A percentile compares a stretch with the other conserved stretches of the same genome.
phyloP scores from a whole-genome alignment of 192 early-diverging fungal genomes.

The Allomyces macrogynus region DNA sequence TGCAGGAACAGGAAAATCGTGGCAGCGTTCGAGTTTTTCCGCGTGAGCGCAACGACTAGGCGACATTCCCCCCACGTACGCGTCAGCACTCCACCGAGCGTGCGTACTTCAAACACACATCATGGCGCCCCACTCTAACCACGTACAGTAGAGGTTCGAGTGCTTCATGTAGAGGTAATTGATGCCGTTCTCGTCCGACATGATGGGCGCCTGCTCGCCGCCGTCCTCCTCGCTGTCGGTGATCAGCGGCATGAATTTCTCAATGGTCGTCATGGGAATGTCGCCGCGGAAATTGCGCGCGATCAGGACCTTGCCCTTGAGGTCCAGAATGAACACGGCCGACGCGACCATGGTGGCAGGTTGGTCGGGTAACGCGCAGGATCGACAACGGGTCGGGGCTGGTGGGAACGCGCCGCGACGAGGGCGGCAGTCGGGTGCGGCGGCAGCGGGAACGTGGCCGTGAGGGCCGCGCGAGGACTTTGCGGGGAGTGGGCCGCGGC shows the following conservation, averaged over 20 bases:
- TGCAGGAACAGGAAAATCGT: slow-evolving; percentile 89
- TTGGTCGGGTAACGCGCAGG: too few relatives aligned
- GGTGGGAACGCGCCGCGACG: too few relatives aligned
- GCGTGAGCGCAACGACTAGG: slow-evolving; percentile 76
- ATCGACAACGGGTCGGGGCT: too few relatives aligned
- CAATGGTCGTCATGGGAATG: slow-evolving; percentile 85
- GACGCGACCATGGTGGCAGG: slow-evolving; percentile 22
- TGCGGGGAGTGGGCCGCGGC: too few relatives aligned
- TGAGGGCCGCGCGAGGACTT: too few relatives aligned
- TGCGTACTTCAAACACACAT: not conserved
- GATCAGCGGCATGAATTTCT: slow-evolving; percentile 94
- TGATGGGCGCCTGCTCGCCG: slow-evolving; percentile 53
- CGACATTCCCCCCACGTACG: too few relatives aligned
- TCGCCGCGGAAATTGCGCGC: slow-evolving; percentile 95
- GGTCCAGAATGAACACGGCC: slow-evolving; percentile 80
- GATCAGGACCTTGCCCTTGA: slow-evolving; percentile 98
- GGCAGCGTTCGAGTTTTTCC: slow-evolving; percentile 97
- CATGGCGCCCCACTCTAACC: not conserved
- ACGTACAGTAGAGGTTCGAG: slow-evolving; percentile 84
- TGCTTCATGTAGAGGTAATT: slow-evolving; percentile 86
- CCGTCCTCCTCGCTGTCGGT: slow-evolving; percentile 76
- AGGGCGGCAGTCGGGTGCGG: too few relatives aligned
- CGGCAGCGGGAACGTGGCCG: too few relatives aligned
- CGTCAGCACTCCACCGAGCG: too few relatives aligned
- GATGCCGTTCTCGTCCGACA: slow-evolving; percentile 87